Evolutionary conservation across 2,329 filamentous ascomycete species (phyloP), one percentile per base, ranked within the genome.

Genomic region (Xenoacremonium recifei): DNA sequence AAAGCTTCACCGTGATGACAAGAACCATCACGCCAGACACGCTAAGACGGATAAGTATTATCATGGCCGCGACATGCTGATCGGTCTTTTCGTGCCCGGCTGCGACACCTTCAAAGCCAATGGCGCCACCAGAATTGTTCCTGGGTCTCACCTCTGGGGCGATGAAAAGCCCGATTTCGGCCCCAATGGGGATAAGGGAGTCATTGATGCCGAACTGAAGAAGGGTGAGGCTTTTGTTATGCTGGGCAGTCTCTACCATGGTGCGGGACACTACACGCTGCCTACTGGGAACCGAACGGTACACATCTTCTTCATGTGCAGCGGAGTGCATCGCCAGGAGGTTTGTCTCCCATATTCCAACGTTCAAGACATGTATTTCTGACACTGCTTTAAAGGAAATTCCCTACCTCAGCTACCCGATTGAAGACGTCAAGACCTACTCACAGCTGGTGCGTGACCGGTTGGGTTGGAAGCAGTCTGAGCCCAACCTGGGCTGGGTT

Each of bases 401-500:
- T 3, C 44, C 38, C 1, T 39, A 29, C 19, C 42, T 68, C 10
- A 58, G 57, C 5, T 68, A 68, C 27, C 56, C 63, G 3, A 56
- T 66, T 4, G 62, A 66, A 35, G 63, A 68, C 4, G 64, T 68
- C 34, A 66, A 59, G 50, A 60, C 53, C 5, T 68, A 63, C 40
- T 65, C 64, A 6, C 54, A 59, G 35, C 37, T 68, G 4, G 65
- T 67, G 13, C 58, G 60, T 29, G 60, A 67, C 15, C 55, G 65
- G 17, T 41, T 68, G 35, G 66, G 65, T 2, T 68, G 65, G 65
- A 66, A 63, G 44, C 63, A 68, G 40, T 62, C 59, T 21, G 65
- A 68, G 40, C 65, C 64, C 15, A 68, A 68, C 40, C 42, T 68
- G 21, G 66, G 65, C 2, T 69, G 66, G 65, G 62, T 69, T 13